Percentiles rank a stretch among this genome's conserved stretches.
These are phyloP conservation scores for Cardiospermum halicacabum DNA, from an alignment of 345 rosid species.

Conservation along the genomic window DNA sequence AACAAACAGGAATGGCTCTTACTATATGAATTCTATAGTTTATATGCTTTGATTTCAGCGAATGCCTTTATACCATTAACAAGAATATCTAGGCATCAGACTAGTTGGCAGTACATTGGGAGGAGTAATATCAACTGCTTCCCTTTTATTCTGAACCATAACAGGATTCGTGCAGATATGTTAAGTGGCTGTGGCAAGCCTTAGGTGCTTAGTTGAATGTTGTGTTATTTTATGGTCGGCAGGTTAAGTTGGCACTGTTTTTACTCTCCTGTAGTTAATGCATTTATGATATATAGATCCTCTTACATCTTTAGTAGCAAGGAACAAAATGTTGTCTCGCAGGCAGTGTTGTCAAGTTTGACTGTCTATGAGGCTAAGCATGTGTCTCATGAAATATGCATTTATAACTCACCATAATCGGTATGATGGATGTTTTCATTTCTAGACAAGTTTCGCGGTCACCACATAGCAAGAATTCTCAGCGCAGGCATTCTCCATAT, in stretches of 20 bases:
- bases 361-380: conserved; percentile 28
- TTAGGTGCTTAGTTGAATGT: not conserved
- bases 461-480: conserved; percentile 99
- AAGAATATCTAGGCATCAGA: not conserved
- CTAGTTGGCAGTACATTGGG: not conserved
- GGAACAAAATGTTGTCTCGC: conserved; percentile 11
- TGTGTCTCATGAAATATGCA: conserved; percentile 28
- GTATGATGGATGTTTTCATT: conserved; percentile 87
- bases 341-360: conserved; percentile 20
- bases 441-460: conserved; percentile 98
- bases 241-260: not conserved
- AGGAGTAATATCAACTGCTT: not conserved
- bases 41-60: not conserved
- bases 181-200: not conserved
- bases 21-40: not conserved
- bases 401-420: conserved; percentile 50
- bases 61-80: not conserved
- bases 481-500: conserved; percentile 94
- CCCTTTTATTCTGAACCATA: not conserved
- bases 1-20: not conserved
- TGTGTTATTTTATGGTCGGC: not conserved
- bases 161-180: not conserved
- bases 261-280: not conserved
- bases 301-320: conserved; percentile 14
- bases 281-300: conserved; percentile 9